Evolutionary conservation across 192 early-diverging fungal species (phyloP), one percentile per base, ranked within the genome.

Genomic region (Backusella australiensis): DNA sequence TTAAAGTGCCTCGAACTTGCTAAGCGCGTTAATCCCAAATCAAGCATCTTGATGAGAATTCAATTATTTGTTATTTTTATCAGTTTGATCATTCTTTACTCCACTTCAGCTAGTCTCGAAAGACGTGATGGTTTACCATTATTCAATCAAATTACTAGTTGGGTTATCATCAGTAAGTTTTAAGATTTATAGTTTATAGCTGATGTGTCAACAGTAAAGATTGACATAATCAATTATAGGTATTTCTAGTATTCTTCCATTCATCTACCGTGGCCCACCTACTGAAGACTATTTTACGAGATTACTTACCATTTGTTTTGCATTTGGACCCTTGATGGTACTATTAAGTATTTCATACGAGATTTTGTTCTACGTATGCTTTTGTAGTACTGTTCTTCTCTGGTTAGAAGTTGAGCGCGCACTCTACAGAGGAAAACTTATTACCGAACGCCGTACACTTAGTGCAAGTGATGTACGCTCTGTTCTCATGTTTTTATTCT

Each of bases 301-400:
- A 9, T 85, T 98, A 42, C 86, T 90, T 14, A 89, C 92, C 7
- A 93, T 98, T 56, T 96, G 91, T 76, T 82, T 96, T 65, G 88
- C 95, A 8, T 97, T 98, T 87, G 93, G 93, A 4, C 92, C 96
- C 21, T 85, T 93, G 23, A 95, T 97, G 77, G 86, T 94, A 34
- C 80, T 97, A 69, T 82, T 98, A n/a, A 95, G 92, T 56, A 89
- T 94, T n/a, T 96, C 94, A 23, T 96, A 96, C 78, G 96, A 98
- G 75, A 81, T 89, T 14, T 83, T 97, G 38, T 98, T 98, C 74
- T 98, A 97, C 82, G 90, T 93, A 79, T 91, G 86, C 71, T 95
- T 94, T 70, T 91, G 93, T 6, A 79, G 81, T 6, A 91, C 90
- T 14, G 78, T 96, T 34, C 71, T 95, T 2, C 77, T 90, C 39